Conservation (phyloP, 129 eudicot species). For the Heracleum sosnowskyi region DNA sequence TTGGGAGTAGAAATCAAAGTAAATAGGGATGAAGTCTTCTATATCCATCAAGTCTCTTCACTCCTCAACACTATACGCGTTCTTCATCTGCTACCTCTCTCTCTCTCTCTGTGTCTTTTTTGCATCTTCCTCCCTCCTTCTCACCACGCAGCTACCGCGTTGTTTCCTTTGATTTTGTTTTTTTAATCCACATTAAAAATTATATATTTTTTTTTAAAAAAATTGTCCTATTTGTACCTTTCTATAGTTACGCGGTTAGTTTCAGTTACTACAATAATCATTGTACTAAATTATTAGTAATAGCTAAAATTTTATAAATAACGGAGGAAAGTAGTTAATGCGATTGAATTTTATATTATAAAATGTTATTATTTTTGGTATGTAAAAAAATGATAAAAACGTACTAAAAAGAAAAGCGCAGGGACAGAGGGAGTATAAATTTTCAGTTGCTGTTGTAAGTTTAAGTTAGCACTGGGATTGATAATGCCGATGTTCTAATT, state of each 20-base stretch:
- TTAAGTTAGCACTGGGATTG: neutral
- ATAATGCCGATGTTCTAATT: neutral
- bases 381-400: too few relatives aligned
- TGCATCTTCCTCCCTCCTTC: conserved; percentile 8
- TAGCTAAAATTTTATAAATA: too few relatives aligned
- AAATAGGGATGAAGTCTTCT: neutral
- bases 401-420: too few relatives aligned
- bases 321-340: too few relatives aligned
- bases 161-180: conserved; percentile 1
- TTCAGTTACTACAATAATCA: neutral
- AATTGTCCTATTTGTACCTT: conserved; percentile 4
- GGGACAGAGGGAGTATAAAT: too few relatives aligned
- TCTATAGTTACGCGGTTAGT: conserved; percentile 27
- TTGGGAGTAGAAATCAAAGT: conserved; percentile 2
- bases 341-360: too few relatives aligned
- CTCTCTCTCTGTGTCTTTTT: neutral
- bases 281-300: neutral
- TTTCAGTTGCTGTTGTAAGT: too few relatives aligned
- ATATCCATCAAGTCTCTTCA: neutral
- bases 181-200: too few relatives aligned
- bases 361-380: too few relatives aligned
- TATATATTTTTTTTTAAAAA: too few relatives aligned
- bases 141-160: neutral
- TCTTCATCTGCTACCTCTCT: neutral
- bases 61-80: conserved; percentile 9